Percentiles rank a stretch among this genome's conserved stretches.
Conservation (phyloP, 345 rosid genomes). For the Excoecaria cochinchinensis region DNA sequence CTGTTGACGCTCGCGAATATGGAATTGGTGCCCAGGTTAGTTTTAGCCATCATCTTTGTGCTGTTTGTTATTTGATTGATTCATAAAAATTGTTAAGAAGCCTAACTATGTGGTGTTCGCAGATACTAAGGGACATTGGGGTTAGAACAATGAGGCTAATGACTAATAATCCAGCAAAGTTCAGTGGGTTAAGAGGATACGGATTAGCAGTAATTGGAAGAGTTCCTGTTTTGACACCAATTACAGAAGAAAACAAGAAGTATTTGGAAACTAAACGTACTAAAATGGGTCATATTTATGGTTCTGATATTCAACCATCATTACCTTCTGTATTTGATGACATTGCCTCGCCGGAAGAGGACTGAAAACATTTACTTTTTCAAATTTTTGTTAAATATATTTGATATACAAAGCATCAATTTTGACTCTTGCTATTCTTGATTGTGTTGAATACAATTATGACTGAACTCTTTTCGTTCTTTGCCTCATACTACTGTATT, state of each 20-base stretch:
- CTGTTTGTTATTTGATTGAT: too few relatives aligned
- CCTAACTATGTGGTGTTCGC: slow-evolving; percentile 8
- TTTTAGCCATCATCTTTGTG: not conserved
- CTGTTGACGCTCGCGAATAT: slow-evolving; percentile 79
- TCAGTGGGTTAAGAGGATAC: slow-evolving; percentile 74
- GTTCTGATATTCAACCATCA: slow-evolving; percentile 59
- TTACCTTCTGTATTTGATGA: slow-evolving; percentile 32
- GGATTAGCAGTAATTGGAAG: slow-evolving; percentile 81
- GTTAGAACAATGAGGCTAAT: slow-evolving; percentile 77
- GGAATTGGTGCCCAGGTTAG: slow-evolving; percentile 93
- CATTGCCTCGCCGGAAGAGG: slow-evolving; percentile 17
- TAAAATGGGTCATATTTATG: slow-evolving; percentile 87
- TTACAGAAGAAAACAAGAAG: slow-evolving; percentile 74
- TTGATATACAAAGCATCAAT: too few relatives aligned
- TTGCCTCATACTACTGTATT: too few relatives aligned
- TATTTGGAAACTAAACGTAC: slow-evolving; percentile 80
- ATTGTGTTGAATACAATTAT: too few relatives aligned
- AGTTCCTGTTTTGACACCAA: slow-evolving; percentile 75
- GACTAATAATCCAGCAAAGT: slow-evolving; percentile 94
- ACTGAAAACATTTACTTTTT: not conserved
- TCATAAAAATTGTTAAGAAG: too few relatives aligned
- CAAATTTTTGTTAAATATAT: too few relatives aligned
- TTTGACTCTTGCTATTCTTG: too few relatives aligned
- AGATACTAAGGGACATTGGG: slow-evolving; percentile 79
- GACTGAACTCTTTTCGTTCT: too few relatives aligned